Percentiles rank a stretch among this genome's conserved stretches.
Conservation (phyloP, 2,329 filamentous ascomycete species). For the Paecilomyces sp. region DNA sequence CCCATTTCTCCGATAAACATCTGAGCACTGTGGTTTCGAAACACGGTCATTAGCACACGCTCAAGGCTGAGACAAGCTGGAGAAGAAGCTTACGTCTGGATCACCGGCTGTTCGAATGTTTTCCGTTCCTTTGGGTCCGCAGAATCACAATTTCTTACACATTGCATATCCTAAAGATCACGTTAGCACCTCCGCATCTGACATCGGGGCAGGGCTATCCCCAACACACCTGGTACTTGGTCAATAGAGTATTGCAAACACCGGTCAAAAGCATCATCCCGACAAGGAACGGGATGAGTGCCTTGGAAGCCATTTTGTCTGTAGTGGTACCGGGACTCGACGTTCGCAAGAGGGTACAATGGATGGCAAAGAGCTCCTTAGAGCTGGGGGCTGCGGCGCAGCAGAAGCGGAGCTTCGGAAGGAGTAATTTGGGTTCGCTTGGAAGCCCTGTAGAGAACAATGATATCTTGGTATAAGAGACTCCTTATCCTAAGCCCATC, state of each 20-base stretch:
- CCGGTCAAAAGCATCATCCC: conserved; percentile 95
- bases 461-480: not conserved
- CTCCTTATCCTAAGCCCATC: not conserved
- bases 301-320: conserved; percentile 59
- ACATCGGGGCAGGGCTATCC: not conserved
- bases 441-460: not conserved
- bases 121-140: conserved; percentile 58
- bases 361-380: not conserved
- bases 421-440: not conserved
- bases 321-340: not conserved
- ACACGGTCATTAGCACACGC: not conserved
- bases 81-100: conserved; percentile 61
- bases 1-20: conserved; percentile 98
- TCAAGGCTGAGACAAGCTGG: not conserved
- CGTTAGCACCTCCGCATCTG: conserved; percentile 1
- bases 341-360: not conserved
- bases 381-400: not conserved
- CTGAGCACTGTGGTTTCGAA: conserved; percentile 49
- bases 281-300: conserved; percentile 75
- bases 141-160: conserved; percentile 78
- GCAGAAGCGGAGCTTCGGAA: not conserved
- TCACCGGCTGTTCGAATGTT: conserved; percentile 87
- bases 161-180: conserved; percentile 73
- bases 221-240: conserved; percentile 77
- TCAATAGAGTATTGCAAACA: conserved; percentile 93